Base-by-base conservation (phyloP, 805 yeast genomes). In the Debaryomyces hansenii region DNA sequence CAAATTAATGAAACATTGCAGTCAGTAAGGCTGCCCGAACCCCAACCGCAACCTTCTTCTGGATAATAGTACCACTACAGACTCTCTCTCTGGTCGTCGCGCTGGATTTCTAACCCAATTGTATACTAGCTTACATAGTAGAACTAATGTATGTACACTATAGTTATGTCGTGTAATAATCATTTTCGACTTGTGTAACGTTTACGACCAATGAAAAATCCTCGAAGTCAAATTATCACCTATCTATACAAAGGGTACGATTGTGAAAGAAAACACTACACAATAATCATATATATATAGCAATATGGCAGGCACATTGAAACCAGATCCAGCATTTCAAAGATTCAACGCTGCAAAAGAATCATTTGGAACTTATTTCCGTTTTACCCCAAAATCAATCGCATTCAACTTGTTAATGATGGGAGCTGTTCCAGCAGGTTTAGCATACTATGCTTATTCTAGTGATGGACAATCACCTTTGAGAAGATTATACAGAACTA, bases 291-390 rank as follows among this genome's bases (percentile, higher is more conserved):
- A 24, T 24, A 24, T 24, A 24, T 24, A 24, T 24, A 24, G 21
- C 32, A 53, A 12, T 9, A 72, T 72, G 78, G 78, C 77, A 41
- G 68, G 62, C 49, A 72, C 78, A 37, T 68, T 72, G 51, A 66
- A 56, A 59, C 75, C 74, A 49, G 78, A 72, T 54, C 67, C 64
- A 37, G 75, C 62, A 41, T 63, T 70, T 37, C 72, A 70, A 55
- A 63, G 65, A 50, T 72, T 72, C 60, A 72, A 72, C 53, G 51
- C 60, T 28, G 75, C 74, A 43, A 72, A 67, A 52, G 77, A 72
- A 52, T 66, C 60, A 50, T 54, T 60, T 33, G 77, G 77, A 27
- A 66, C 64, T 56, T 66, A 64, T 58, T 72, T 72, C 59, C 64
- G 78, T 41, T 70, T 72, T 63, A 72, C 61, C 44, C 64, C 74